Conservation (phyloP, 164 flowering plant genomes). For the Stephania japonica region DNA sequence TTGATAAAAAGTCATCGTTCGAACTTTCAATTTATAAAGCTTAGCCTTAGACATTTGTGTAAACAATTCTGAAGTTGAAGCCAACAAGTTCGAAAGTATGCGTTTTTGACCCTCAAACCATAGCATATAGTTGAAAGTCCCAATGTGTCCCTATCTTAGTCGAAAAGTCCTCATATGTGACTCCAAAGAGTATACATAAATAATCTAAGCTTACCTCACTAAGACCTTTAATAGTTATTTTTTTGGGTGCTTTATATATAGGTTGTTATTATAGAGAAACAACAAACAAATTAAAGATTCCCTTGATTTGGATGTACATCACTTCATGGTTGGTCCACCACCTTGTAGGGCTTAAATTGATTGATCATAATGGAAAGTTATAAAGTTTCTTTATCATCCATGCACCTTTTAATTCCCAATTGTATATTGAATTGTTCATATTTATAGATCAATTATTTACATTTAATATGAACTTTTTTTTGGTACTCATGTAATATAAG, state of each 20-base stretch:
- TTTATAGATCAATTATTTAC: no score
- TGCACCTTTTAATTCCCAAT: no score
- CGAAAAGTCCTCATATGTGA: neutral
- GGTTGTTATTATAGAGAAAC: neutral
- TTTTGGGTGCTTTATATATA: no score
- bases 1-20: no score
- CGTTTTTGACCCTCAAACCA: neutral
- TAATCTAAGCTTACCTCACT: neutral
- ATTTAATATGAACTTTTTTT: no score
- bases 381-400: no score
- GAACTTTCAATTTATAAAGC: no score
- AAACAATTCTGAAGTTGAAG: neutral
- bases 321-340: neutral
- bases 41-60: neutral
- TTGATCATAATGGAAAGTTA: no score
- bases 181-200: neutral
- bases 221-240: neutral
- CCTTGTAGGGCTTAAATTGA: neutral
- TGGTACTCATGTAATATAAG: no score
- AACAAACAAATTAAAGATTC: no score
- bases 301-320: neutral
- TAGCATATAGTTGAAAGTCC: neutral
- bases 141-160: neutral
- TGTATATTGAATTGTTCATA: no score
- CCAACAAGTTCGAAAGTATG: neutral